These are phyloP conservation scores for Fusarium chaquense DNA, from an alignment of 2,329 filamentous ascomycete genomes.

Conservation along the genomic window DNA sequence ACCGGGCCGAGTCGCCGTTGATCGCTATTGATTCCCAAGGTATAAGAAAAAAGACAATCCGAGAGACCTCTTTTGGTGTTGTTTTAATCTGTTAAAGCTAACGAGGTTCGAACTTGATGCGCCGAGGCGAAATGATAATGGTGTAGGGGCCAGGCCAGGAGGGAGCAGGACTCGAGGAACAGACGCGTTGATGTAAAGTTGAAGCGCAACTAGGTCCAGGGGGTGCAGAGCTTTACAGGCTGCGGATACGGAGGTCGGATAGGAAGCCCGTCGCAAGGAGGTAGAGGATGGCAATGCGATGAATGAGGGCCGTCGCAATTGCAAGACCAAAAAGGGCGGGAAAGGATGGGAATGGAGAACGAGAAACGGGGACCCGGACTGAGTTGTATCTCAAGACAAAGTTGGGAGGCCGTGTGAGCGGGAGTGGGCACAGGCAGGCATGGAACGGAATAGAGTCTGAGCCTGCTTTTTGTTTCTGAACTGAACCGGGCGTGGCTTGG, in stretches of 20 bases:
- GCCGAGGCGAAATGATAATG: slow-evolving; percentile 25
- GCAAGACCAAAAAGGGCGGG: slow-evolving; percentile 40
- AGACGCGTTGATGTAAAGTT: slow-evolving; percentile 30
- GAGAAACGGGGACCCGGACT: slow-evolving; percentile 45
- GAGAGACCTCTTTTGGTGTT: neutral
- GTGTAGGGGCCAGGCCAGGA: slow-evolving; percentile 13
- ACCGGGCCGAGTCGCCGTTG: slow-evolving; percentile 31
- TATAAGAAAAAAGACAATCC: neutral
- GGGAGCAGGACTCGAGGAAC: slow-evolving; percentile 24
- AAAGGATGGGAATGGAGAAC: slow-evolving; percentile 42
- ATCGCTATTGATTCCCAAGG: slow-evolving; percentile 19
- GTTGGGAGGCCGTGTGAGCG: slow-evolving; percentile 42
- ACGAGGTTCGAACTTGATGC: slow-evolving; percentile 11
- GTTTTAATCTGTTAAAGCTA: neutral
- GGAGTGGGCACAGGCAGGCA: slow-evolving; percentile 44
- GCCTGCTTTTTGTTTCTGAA: slow-evolving; percentile 36
- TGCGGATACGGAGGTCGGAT: slow-evolving; percentile 11
- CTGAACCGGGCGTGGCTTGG: slow-evolving; percentile 25
- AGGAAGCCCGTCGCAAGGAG: slow-evolving; percentile 27
- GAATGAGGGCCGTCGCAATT: slow-evolving; percentile 45
- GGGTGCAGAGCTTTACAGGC: slow-evolving; percentile 26
- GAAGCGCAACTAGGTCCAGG: slow-evolving; percentile 13
- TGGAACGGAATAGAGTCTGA: slow-evolving; percentile 44
- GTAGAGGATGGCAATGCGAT: slow-evolving; percentile 39
- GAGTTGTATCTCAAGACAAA: slow-evolving; percentile 49